Conservation (phyloP, 352 stramenopile genomes). For the Pythium vanterpoolii region DNA sequence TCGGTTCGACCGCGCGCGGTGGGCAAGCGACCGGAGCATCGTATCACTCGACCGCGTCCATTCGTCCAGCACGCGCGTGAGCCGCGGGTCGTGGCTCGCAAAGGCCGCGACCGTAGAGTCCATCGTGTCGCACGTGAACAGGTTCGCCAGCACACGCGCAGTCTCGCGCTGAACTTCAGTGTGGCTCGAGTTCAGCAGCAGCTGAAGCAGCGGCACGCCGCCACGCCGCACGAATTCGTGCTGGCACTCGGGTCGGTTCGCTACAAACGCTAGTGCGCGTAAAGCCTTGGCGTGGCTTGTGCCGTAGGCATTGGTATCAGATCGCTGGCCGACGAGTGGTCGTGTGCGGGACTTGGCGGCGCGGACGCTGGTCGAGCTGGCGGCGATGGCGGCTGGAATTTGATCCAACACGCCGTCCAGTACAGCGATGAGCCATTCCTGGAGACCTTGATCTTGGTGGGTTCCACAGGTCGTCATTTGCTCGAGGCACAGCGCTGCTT, state of each 20-base stretch:
- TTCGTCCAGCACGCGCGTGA: constrained; percentile 35
- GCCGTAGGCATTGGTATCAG: constrained; percentile 30
- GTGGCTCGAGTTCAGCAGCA: constrained; percentile 41
- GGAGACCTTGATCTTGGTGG: constrained; percentile 56
- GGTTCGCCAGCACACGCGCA: constrained; percentile 58
- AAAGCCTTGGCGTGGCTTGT: constrained; percentile 57
- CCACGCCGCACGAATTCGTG: constrained; percentile 45
- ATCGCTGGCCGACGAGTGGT: constrained; percentile 37
- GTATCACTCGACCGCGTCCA: constrained; percentile 49
- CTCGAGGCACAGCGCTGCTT: constrained; percentile 57
- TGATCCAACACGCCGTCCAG: constrained; percentile 61
- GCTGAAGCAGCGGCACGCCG: constrained; percentile 52
- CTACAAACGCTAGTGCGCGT: constrained; percentile 57
- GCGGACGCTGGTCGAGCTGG: constrained; percentile 52
- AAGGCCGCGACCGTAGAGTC: constrained; percentile 33
- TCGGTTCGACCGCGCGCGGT: constrained; percentile 54
- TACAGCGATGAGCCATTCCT: constrained; percentile 75
- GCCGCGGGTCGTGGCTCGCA: constrained; percentile 31
- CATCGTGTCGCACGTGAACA: constrained; percentile 59
- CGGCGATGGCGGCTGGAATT: constrained; percentile 41
- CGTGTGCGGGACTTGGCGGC: constrained; percentile 57
- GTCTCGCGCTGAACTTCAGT: constrained; percentile 51
- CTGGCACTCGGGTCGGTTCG: constrained; percentile 51
- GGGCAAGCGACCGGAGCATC: constrained; percentile 45
- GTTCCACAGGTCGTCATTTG: constrained; percentile 40